Evolutionary conservation across 2,329 filamentous ascomycete genomes (phyloP).

Genomic region (Colletotrichum sp.): DNA sequence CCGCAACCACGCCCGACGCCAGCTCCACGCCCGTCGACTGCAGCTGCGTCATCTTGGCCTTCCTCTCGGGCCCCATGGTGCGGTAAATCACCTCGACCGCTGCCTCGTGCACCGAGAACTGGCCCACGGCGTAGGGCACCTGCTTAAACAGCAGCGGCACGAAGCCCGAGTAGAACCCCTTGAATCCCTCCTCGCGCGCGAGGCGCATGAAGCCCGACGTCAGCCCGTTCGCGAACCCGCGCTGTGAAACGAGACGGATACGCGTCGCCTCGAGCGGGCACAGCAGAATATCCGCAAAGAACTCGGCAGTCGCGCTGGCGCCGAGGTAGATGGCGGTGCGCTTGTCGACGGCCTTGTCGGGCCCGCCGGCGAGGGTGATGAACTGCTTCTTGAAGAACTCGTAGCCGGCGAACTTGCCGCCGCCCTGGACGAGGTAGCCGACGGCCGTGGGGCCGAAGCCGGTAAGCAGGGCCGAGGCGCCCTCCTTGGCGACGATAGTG

Average conservation of each 20-base stretch:
- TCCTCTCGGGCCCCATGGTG: constrained; percentile 67
- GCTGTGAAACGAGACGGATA: constrained; percentile 81
- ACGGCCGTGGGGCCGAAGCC: constrained; percentile 86
- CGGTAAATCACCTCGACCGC: constrained; percentile 79
- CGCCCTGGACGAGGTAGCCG: constrained; percentile 88
- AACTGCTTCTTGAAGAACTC: constrained; percentile 93
- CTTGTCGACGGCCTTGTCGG: constrained; percentile 45
- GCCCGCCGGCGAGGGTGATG: constrained; percentile 70
- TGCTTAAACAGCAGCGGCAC: constrained; percentile 87
- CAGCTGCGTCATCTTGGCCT: constrained; percentile 70
- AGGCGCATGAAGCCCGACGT: constrained; percentile 77
- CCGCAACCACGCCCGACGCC: constrained; percentile 83
- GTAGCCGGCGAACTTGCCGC: constrained; percentile 91
- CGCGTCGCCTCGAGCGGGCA: constrained; percentile 88
- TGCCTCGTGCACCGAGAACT: constrained; percentile 94
- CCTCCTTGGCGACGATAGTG: constrained; percentile 80
- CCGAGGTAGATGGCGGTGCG: constrained; percentile 73
- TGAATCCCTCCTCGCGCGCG: constrained; percentile 74
- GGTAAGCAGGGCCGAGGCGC: constrained; percentile 79
- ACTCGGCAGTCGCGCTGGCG: constrained; percentile 71
- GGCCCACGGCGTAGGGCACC: constrained; percentile 91
- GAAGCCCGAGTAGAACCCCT: constrained; percentile 91
- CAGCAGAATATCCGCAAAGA: constrained; percentile 80
- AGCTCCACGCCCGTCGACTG: constrained; percentile 85
- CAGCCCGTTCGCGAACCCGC: constrained; percentile 76